Percentiles rank a stretch among this genome's conserved stretches.
These are phyloP conservation scores for Diplosphaera chodatii DNA, from an alignment of 139 green algal species.

Conservation along the genomic window DNA sequence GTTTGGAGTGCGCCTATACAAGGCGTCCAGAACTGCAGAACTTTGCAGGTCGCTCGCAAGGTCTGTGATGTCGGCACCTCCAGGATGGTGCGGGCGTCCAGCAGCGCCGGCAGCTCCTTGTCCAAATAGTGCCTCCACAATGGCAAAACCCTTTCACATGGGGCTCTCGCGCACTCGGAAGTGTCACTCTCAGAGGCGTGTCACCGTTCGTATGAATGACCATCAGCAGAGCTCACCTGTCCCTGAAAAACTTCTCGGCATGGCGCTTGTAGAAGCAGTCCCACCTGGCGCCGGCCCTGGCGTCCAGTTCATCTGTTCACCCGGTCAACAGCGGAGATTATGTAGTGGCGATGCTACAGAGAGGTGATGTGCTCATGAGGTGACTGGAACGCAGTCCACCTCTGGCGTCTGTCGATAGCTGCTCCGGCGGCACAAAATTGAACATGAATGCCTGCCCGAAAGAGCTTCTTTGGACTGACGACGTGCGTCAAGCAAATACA, in stretches of 20 bases:
- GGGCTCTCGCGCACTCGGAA: no score
- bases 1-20: no score
- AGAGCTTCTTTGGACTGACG: no score
- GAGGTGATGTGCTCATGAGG: no score
- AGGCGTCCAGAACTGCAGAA: not conserved
- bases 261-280: constrained; percentile 78
- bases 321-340: no score
- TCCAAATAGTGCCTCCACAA: constrained; percentile 73
- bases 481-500: no score
- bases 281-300: constrained; percentile 60
- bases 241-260: constrained; percentile 65
- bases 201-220: no score
- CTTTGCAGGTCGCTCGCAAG: not conserved
- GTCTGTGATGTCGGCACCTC: no score
- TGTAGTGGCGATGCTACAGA: no score
- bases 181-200: constrained; percentile 58
- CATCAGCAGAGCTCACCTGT: not conserved
- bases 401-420: not conserved
- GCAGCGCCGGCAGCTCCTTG: constrained; percentile 53
- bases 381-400: not conserved
- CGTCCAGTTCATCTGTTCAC: constrained; percentile 50
- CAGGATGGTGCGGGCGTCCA: constrained; percentile 23
- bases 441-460: no score
- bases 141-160: no score
- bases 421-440: not conserved